Conservation (phyloP, 2,329 filamentous ascomycete species). For the Escovopsis sp. region DNA sequence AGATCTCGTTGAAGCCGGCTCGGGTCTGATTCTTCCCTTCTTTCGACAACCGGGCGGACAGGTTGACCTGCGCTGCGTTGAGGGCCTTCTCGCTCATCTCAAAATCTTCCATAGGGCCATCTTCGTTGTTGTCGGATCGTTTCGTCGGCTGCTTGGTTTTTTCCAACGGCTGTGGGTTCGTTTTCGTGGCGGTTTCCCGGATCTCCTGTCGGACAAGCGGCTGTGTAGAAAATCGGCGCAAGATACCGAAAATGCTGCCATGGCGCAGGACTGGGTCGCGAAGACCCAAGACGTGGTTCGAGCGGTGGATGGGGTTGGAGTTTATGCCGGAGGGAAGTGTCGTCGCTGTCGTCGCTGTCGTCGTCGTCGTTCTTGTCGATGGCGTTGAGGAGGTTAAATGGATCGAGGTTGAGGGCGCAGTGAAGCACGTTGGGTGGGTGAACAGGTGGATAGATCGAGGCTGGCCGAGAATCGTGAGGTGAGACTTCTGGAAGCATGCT, state of each 20-base stretch:
- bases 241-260: constrained; percentile 6
- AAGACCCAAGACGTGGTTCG: neutral
- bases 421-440: neutral
- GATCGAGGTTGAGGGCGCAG: no score
- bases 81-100: constrained; percentile 69
- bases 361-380: no score
- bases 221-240: constrained; percentile 18
- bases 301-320: no score
- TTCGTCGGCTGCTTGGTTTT: constrained; percentile 12
- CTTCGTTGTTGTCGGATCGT: constrained; percentile 13
- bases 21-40: constrained; percentile 43
- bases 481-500: constrained; percentile 2
- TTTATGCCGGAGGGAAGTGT: no score
- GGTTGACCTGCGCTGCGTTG: constrained; percentile 76
- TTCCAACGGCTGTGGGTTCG: constrained; percentile 23
- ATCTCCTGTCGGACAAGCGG: constrained; percentile 11
- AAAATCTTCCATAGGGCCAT: constrained; percentile 28
- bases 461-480: neutral
- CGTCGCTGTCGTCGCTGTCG: no score
- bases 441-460: neutral
- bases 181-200: constrained; percentile 15
- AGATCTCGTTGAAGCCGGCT: constrained; percentile 61
- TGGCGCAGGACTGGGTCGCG: constrained; percentile 1
- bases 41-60: constrained; percentile 76
- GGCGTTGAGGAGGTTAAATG: no score